Base-by-base conservation (phyloP, 169 alveolate species). In the Amoebophrya sp. region DNA sequence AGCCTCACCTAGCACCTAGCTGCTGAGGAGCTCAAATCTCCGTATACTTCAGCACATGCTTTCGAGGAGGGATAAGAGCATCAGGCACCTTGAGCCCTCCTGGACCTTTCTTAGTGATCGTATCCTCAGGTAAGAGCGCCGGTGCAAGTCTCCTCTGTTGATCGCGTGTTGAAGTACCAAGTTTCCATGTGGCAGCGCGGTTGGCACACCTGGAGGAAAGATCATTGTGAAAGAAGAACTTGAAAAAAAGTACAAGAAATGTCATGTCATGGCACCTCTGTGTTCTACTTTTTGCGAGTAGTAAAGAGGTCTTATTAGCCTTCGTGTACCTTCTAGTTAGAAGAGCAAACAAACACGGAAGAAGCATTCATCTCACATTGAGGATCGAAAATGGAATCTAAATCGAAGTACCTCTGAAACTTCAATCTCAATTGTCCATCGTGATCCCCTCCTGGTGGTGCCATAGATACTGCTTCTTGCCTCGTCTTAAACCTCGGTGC, bases 121-220 rank as follows among this genome's bases (percentile, higher is more conserved):
- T 6, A 26, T 65, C 83, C 83, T 65, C 83, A 18, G 83, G 83
- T 0, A 6, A 18, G 39, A 65, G 26, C 0, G 83, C 83, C 33
- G 12, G 83, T 65, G 83, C 83, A 6, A 65, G 83, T 36, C 83
- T 29, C 33, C 83, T 36, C 83, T 65, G 83, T 18, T 65, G 83
- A 10, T 65, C 36, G 3, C 83, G 83, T 26, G 83, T 65, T 6
- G 33, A 6, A 10, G 83, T 26, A 0, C 83, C 83, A 29, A 65
- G 26, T 26, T 65, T 65, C 83, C 83, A 65, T 36, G 83, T 65
- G 10, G 83, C 83, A 36, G 83, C 83, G 83, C 83, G 83, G 36
- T 65, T 26, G 3, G 83, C 83, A 26, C 2, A 12, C 83, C 83
- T 65, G 83, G 65, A 47, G 65, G 18, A 47, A n/a, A n/a, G n/a